A percentile compares a stretch with the other conserved stretches of the same genome.
Evolutionary conservation across 345 rosid genomes (phyloP).

Genomic region (Citrus trifoliata): DNA sequence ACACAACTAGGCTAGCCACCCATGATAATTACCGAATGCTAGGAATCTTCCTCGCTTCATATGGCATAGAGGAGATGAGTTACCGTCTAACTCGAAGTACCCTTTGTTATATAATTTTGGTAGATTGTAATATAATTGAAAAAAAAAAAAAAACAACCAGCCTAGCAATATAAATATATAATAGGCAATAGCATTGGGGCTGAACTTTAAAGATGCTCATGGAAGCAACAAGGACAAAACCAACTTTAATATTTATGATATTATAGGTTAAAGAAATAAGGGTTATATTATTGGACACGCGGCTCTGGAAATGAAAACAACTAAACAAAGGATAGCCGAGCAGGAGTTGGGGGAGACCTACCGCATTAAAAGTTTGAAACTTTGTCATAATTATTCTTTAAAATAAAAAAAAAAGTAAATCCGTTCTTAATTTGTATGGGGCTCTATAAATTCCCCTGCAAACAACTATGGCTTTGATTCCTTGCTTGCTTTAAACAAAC

Average conservation of each 20-base stretch:
- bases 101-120: too few species aligned
- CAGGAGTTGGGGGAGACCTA: neutral
- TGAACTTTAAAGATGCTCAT: neutral
- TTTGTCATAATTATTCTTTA: neutral
- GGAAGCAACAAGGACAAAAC: neutral
- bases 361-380: neutral
- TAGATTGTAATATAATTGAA: too few species aligned
- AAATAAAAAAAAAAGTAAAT: neutral
- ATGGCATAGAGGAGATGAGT: too few species aligned
- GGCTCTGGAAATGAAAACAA: constrained; percentile 6
- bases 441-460: constrained; percentile 39
- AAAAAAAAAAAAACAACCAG: too few species aligned
- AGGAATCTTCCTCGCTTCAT: too few species aligned
- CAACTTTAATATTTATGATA: too few species aligned
- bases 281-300: neutral
- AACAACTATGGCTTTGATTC: constrained; percentile 1
- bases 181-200: neutral
- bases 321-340: constrained; percentile 2
- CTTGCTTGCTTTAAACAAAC: constrained; percentile 11
- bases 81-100: too few species aligned
- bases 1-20: too few species aligned
- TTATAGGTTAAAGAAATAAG: neutral
- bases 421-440: constrained; percentile 13
- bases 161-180: too few species aligned
- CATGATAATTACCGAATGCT: too few species aligned